Base-by-base conservation (phyloP, 768 basidiomycete species). In the Collybia sp. region DNA sequence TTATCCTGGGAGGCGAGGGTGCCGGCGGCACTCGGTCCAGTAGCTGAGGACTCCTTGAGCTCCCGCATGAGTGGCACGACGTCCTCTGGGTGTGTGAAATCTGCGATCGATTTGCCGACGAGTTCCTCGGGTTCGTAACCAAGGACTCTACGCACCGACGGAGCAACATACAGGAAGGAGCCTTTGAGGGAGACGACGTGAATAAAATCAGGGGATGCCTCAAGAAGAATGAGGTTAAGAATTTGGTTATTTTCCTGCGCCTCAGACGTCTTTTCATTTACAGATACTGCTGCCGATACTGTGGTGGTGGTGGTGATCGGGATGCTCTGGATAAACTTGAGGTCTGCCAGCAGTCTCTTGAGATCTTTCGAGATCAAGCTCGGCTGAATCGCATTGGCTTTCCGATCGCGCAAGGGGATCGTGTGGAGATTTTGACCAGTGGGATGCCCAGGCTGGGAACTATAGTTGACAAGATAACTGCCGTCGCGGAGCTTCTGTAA, bases 151-250 rank as follows among this genome's bases (percentile, higher is more conserved):
- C 77, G 68, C 15, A 95, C 81, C 18, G 85, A 79, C 1, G 93
- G 93, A 0, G 92, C 89, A 43, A 92, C 88, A 61, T 96, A 99
- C 40, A 95, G 81, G 64, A 98, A 93, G 12, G 78, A 73, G 20
- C 95, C 95, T 59, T 97, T 94, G 54, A 96, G 80, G 2, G 89
- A 93, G 34, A 99, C 74, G 44, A 97, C 93, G 58, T 88, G 86
- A 17, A 96, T 70, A 60, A 95, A 90, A 61, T 97, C 95, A 2
- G 84, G 81, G 5, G 71, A 64, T 20, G 70, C 66, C 55, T 79
- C 77, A 45, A 89, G 77, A 37, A 90, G 67, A 13, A 87, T 59
- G 41, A 81, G 60, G 35, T 77, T 76, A n/a, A 86, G 60, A 1
- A 71, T 63, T 32, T 79, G 69, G 53, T 72, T 75, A 11, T 30